Base-by-base conservation (phyloP, 371 early-diverging fungal species). In the Cokeromyces recurvatus region DNA sequence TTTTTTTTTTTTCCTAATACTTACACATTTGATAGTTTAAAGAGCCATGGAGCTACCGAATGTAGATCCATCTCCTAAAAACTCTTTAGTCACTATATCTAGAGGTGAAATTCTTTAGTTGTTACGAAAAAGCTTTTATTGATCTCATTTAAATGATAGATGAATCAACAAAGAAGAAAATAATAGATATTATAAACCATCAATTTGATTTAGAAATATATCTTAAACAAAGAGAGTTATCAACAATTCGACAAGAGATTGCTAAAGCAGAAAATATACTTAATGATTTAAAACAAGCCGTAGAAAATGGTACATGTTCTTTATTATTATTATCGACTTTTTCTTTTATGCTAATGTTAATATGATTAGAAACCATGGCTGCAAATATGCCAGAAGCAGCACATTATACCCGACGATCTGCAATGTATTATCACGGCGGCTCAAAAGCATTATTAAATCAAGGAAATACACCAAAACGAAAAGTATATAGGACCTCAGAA, bases 171-270 rank as follows among this genome's bases (percentile, higher is more conserved):
- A 61, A 66, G 46, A 61, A 72, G 51, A 81, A 74, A 48, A 68
- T 83, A 19, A 44, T 52, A 29, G 74, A 74, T 40, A 79, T 84
- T 35, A 79, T 88, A 25, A 68, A 78, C 44, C 81, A 79, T 29
- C 87, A 89, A 57, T 84, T 89, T 48, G 87, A 89, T 59, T 62
- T 84, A 14, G 89, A 87, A 59, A 74, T 87, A 34, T 73, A 77
- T 39, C 54, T 89, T 16, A 84, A 85, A 31, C 70, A 79, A 52
- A 74, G 73, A 20, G 89, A 89, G 51, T 39, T 79, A 6, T 62
- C 68, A 0, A 46, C 76, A 3, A 81, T 88, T 36, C 46, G 66
- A 17, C 52, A 64, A 37, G 86, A 85, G 39, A 71, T 88, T 14
- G 62, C 51, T 7, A 75, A 66, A 43, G 78, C 79, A 17, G 80